Evolutionary conservation across 257 asterid genomes (phyloP).

Genomic region (Prunella vulgaris): DNA sequence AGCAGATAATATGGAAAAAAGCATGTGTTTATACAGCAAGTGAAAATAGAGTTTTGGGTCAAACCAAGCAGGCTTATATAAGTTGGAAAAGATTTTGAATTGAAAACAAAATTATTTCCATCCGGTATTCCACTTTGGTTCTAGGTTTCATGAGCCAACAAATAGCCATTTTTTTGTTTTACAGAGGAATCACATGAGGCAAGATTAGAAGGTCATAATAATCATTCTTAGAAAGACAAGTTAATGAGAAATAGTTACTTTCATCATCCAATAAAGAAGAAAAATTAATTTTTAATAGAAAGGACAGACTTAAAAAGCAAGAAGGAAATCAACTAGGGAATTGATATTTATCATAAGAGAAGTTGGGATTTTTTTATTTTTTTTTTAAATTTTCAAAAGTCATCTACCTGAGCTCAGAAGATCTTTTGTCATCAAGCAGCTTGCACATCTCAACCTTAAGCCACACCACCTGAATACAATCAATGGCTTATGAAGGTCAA

Average conservation of each 20-base stretch:
- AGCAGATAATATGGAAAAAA: background rate
- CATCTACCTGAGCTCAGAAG: constrained; percentile 68
- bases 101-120: background rate
- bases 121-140: background rate
- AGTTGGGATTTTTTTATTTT: no score
- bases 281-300: background rate
- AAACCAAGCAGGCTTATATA: background rate
- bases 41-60: background rate
- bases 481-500: background rate
- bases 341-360: background rate
- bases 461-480: constrained; percentile 40
- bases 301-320: background rate
- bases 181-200: background rate
- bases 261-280: background rate
- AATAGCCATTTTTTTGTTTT: background rate
- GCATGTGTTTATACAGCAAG: background rate
- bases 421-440: constrained; percentile 74
- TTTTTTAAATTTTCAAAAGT: constrained; percentile 5
- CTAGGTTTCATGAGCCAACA: background rate
- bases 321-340: background rate
- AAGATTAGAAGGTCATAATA: background rate
- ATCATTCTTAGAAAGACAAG: background rate
- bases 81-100: background rate
- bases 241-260: background rate
- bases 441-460: constrained; percentile 83